phyloP scores from a whole-genome alignment of 1,284 basidiomycete species.

The Marasmius fiardii region DNA sequence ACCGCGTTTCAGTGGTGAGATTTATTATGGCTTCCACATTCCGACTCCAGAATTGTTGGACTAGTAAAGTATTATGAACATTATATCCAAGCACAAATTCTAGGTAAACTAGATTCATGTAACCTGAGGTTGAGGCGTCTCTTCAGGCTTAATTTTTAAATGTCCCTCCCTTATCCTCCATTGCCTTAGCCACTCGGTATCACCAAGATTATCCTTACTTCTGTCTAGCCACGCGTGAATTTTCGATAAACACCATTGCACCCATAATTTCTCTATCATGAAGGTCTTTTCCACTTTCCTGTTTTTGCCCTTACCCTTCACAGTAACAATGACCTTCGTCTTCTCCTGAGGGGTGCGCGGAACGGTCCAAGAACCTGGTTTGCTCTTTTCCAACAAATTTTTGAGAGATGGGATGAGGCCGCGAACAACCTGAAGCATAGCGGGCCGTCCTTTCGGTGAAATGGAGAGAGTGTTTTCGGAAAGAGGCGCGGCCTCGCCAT shows the following conservation, averaged over 20 bases:
- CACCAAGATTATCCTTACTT: conserved; percentile 17
- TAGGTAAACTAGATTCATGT: neutral
- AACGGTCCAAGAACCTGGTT: conserved; percentile 15
- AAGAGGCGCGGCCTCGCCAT: conserved; percentile 36
- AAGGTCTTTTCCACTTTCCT: conserved; percentile 18
- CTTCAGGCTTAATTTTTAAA: conserved; percentile 8
- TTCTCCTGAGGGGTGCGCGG: neutral
- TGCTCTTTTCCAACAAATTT: conserved; percentile 20
- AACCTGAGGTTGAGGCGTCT: neutral
- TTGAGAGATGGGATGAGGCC: neutral
- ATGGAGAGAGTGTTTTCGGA: conserved; percentile 25
- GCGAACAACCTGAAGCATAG: neutral
- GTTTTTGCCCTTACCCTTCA: conserved; percentile 21
- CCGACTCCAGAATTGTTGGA: too few species aligned
- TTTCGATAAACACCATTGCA: conserved; percentile 35
- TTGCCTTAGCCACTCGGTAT: conserved; percentile 21
- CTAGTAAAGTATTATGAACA: too few species aligned
- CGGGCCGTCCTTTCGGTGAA: conserved; percentile 15
- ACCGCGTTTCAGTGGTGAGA: too few species aligned
- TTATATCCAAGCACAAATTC: too few species aligned
- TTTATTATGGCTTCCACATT: too few species aligned
- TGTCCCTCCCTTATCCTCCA: conserved; percentile 26
- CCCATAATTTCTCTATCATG: conserved; percentile 31
- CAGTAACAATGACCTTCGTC: conserved; percentile 4
- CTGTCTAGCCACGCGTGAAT: conserved; percentile 31